A percentile compares a stretch with the other conserved stretches of the same genome.
Evolutionary conservation across 164 flowering plant genomes (phyloP).

Genomic region (Houttuynia cordata): DNA sequence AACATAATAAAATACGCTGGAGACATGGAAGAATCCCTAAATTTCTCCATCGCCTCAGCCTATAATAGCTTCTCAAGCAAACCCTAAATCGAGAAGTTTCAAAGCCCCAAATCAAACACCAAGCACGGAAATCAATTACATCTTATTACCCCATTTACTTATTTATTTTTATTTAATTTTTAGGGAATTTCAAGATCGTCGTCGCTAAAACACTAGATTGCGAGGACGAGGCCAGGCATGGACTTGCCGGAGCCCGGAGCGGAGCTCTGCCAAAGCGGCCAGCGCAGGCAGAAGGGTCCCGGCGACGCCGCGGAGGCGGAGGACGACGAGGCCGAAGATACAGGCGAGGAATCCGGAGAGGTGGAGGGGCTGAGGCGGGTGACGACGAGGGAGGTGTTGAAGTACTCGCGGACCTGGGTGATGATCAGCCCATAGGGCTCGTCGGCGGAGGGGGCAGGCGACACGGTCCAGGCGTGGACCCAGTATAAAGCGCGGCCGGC

Average conservation of each 20-base stretch:
- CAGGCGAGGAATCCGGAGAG: conserved; percentile 5
- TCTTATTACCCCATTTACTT: too few relatives aligned
- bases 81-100: too few relatives aligned
- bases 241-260: conserved; percentile 10
- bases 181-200: neutral
- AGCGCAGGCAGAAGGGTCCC: conserved; percentile 3
- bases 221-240: conserved; percentile 22
- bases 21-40: too few relatives aligned
- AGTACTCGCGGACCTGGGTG: conserved; percentile 23
- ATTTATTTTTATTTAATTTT: too few relatives aligned
- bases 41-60: too few relatives aligned
- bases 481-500: conserved; percentile 8
- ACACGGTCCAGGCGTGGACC: conserved; percentile 28
- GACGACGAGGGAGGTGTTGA: conserved; percentile 23
- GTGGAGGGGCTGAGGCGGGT: conserved; percentile 10
- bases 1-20: too few relatives aligned
- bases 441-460: neutral
- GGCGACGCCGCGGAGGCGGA: neutral
- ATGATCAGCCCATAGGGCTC: conserved; percentile 13
- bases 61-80: too few relatives aligned
- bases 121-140: too few relatives aligned
- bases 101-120: too few relatives aligned
- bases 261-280: conserved; percentile 17
- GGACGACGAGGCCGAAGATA: conserved; percentile 16
- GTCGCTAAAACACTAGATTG: conserved; percentile 7